Conservation (phyloP, 306 rosid species). For the Ormosia emarginata region DNA sequence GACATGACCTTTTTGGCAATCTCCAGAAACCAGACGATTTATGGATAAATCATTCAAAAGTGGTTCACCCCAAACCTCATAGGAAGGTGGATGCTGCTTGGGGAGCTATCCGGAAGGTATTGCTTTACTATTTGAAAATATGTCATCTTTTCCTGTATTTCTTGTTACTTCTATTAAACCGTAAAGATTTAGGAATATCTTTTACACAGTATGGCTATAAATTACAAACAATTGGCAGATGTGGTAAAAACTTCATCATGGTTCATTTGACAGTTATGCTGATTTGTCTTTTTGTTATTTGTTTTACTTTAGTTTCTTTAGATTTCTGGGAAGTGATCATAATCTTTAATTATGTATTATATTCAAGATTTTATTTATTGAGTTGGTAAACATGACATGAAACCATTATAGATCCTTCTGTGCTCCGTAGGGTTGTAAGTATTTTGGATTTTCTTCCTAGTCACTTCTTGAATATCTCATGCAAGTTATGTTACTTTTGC, state of each 20-base stretch:
- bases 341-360: background rate
- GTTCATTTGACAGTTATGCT: background rate
- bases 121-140: background rate
- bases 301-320: background rate
- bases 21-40: constrained; percentile 96
- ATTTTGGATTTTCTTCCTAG: constrained; percentile 5
- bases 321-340: background rate
- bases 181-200: background rate
- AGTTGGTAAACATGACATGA: background rate
- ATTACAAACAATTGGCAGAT: background rate
- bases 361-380: background rate
- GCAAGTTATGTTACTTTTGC: background rate
- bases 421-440: background rate
- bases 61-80: constrained; percentile 87
- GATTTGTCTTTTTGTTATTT: background rate
- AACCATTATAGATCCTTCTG: background rate
- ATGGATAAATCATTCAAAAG: constrained; percentile 88
- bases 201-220: background rate
- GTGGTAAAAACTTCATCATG: background rate
- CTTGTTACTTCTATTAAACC: background rate
- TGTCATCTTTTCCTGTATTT: background rate
- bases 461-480: background rate
- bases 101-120: constrained; percentile 81
- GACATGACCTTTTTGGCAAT: constrained; percentile 19
- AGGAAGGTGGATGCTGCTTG: constrained; percentile 67